Evolutionary conservation across 805 yeast genomes (phyloP).

Genomic region (Nakazawaea anatomiae): DNA sequence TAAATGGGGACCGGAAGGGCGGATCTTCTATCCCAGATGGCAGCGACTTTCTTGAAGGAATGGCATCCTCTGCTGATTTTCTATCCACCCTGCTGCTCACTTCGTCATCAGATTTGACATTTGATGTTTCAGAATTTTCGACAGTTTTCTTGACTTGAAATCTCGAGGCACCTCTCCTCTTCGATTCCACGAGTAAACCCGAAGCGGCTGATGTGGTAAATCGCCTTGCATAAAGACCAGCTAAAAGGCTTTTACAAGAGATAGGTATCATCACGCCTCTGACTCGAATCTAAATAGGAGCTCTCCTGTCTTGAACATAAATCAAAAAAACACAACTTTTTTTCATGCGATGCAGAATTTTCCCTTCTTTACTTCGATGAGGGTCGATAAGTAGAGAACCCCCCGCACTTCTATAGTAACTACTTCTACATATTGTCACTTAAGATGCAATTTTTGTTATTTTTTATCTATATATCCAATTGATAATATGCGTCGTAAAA

Average conservation of each 20-base stretch:
- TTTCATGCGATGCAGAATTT: background rate
- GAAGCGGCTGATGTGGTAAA: background rate
- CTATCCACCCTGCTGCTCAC: too few species aligned
- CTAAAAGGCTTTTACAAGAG: background rate
- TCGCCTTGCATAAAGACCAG: background rate
- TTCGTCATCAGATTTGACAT: background rate
- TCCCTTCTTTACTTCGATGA: background rate
- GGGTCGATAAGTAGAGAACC: background rate
- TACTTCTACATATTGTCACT: too few species aligned
- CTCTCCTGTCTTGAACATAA: too few species aligned
- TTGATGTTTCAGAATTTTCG: background rate
- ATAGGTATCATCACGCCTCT: background rate
- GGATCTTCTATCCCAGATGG: background rate
- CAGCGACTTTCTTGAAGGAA: background rate
- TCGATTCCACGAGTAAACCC: background rate
- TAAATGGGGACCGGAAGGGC: background rate
- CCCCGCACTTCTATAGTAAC: background rate
- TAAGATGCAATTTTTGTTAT: too few species aligned
- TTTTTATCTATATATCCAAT: too few species aligned
- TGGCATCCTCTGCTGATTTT: too few species aligned
- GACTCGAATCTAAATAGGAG: too few species aligned
- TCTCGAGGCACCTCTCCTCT: constrained; percentile 2
- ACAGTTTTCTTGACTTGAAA: background rate
- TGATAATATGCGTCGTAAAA: background rate
- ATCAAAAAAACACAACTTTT: background rate